Evolutionary conservation across 176 grass and related monocot species (phyloP), one percentile per base, ranked within the genome.

Genomic region (Urochloa ruziziensis): DNA sequence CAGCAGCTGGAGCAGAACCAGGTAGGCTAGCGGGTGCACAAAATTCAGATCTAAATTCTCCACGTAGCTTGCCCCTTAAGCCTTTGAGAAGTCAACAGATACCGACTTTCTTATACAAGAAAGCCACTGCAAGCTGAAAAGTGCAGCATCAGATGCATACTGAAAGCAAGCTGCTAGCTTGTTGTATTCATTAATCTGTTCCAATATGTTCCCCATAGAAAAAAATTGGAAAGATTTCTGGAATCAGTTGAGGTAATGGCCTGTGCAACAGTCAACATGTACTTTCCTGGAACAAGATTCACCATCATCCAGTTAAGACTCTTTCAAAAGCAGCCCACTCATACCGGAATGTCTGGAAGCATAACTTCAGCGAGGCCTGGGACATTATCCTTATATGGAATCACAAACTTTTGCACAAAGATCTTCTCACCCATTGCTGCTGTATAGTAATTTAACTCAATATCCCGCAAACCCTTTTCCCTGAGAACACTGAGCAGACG

Each of bases 401-500:
- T 21, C 80, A 89, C 44, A 42, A 87, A 89, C 49, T 71, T 88
- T 2, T 76, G 8, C 0, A 80, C 2, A 70, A 94, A 94, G 13
- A 80, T 80, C 51, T 91, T 62, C 19, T 89, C 77, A 18, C 32
- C 10, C 3, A 85, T 10, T 19, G 4, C 0, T 0, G 74, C 39
- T 13, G n/a, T 47, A 62, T 65, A 85, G 65, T 56, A 94, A 29
- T 81, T 71, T 19, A 47, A 43, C 21, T 73, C 43, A 23, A 14
- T 36, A 29, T 87, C 46, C 17, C 32, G 36, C 33, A 90, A 71
- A 5, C 76, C 30, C 28, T 82, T 86, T 1, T 15, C 24, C 47
- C 77, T 83, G 48, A 94, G 80, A 63, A 65, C 9, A 30, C 82
- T 78, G 52, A 92, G 14, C 67, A 94, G 54, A 62, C 39, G 40